Percentiles rank a stretch among this genome's conserved stretches.
Conservation (phyloP, 345 rosid species). For the Bruguiera sexangula region DNA sequence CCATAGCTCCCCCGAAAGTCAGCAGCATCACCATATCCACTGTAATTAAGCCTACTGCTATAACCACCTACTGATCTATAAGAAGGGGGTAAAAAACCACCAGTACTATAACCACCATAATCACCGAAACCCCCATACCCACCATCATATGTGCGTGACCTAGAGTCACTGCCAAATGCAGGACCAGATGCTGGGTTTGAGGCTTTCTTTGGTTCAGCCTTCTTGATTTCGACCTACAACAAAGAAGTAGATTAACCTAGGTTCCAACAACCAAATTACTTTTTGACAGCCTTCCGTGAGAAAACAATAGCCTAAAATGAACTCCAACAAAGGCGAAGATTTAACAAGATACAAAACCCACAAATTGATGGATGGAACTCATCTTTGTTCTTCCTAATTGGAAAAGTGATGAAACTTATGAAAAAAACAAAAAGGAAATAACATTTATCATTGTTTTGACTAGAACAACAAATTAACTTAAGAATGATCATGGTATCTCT, state of each 20-base stretch:
- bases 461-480: constrained; percentile 30
- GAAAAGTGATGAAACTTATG: neutral
- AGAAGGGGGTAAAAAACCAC: constrained; percentile 81
- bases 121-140: constrained; percentile 47
- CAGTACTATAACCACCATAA: constrained; percentile 67
- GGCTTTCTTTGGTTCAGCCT: constrained; percentile 99
- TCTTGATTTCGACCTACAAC: constrained; percentile 99
- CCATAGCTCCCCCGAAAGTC: constrained; percentile 79
- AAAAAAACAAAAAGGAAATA: neutral
- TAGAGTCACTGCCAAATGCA: constrained; percentile 50
- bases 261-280: constrained; percentile 49
- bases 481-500: neutral
- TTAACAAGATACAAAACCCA: neutral
- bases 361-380: neutral
- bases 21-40: constrained; percentile 61
- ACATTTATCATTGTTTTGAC: no score
- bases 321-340: constrained; percentile 23
- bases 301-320: constrained; percentile 31
- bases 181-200: constrained; percentile 87
- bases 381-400: neutral
- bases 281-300: constrained; percentile 30
- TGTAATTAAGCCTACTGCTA: constrained; percentile 34
- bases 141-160: constrained; percentile 31
- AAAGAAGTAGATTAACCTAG: constrained; percentile 95
- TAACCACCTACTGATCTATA: constrained; percentile 46